Base-by-base conservation (phyloP, 352 stramenopile genomes). In the Globisporangium ultimum region DNA sequence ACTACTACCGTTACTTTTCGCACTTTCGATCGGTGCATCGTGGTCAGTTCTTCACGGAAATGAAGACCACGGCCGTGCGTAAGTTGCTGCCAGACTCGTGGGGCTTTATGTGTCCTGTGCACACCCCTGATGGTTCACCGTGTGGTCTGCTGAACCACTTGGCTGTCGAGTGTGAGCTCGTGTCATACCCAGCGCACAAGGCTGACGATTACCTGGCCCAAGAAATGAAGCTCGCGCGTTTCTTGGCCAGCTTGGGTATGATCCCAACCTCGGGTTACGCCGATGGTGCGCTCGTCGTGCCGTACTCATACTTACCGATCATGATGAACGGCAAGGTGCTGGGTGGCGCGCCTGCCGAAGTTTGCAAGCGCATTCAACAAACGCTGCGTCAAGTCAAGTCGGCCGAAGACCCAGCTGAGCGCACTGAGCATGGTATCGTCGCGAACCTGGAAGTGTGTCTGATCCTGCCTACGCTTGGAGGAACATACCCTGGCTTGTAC, bases 21-120 rank as follows among this genome's bases (percentile, higher is more conserved):
- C 98, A 99, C 74, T 99, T 99, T 73, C 91, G 97, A 9, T 98
- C 92, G 42, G 97, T 99, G 24, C 97, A 99, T 67, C 90, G 98
- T 75, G 97, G 97, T 22, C 95, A 99, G 70, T 99, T 99, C 70
- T 99, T 99, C 71, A 99, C 97, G 38, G 97, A 98, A 68, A 99
- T 99, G 97, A 99, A 99, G 73, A 99, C 97, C 41, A 99, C 98
- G 12, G 84, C 96, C 9, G 97, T 99, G 48, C 87, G 98, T 42
- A 99, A 99, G 70, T 74, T 99, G 43, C 81, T 99, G 20, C 97
- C 97, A 1, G 97, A 99, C 71, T 98, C 96, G 56, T 99, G 97
- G 97, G 97, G 97, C 9, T 99, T 99, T 67, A 61, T 99, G 40
- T 99, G 98, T 75, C 97, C 97, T 11, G 98, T 99, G 24, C 97